Evolutionary conservation across 495 filamentous ascomycete genomes (phyloP).

Genomic region (Extremus antarcticus): DNA sequence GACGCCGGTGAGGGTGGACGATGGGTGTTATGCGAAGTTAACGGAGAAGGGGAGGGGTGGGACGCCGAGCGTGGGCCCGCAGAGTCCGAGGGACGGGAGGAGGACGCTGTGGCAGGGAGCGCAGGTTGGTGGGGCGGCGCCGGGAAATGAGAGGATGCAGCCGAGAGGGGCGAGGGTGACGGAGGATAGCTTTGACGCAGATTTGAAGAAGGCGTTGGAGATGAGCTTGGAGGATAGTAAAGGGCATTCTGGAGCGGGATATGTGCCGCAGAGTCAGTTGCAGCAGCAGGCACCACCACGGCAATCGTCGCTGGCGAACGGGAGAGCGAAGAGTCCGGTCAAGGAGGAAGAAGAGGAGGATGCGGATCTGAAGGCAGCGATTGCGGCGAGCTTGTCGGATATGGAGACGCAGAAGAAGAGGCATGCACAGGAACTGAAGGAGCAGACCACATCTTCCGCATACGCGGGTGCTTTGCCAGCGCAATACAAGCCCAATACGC

Average conservation of each 20-base stretch:
- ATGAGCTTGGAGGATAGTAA: conserved; percentile 95
- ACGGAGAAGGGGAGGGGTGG: conserved; percentile 48
- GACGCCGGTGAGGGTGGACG: conserved; percentile 88
- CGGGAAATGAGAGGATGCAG: conserved; percentile 50
- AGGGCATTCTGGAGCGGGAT: conserved; percentile 51
- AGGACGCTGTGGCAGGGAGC: conserved; percentile 42
- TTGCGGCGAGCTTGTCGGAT: conserved; percentile 89
- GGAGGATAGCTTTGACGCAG: conserved; percentile 85
- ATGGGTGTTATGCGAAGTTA: conserved; percentile 85
- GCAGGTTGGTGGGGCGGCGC: neutral
- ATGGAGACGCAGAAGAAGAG: conserved; percentile 97
- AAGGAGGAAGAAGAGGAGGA: conserved; percentile 66
- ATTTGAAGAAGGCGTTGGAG: conserved; percentile 80
- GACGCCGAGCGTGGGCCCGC: conserved; percentile 29
- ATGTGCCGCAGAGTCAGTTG: conserved; percentile 50
- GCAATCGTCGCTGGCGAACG: conserved; percentile 34
- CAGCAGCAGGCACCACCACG: conserved; percentile 27
- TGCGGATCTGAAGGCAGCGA: conserved; percentile 86
- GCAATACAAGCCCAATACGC: conserved; percentile 52
- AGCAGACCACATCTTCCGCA: conserved; percentile 41
- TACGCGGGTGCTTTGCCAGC: conserved; percentile 33
- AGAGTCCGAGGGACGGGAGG: conserved; percentile 33
- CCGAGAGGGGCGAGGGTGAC: conserved; percentile 68
- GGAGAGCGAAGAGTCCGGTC: conserved; percentile 24
- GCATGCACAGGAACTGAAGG: conserved; percentile 69